Evolutionary conservation across 805 yeast genomes (phyloP), one percentile per base, ranked within the genome.

Genomic region (Sugiyamaella americana): DNA sequence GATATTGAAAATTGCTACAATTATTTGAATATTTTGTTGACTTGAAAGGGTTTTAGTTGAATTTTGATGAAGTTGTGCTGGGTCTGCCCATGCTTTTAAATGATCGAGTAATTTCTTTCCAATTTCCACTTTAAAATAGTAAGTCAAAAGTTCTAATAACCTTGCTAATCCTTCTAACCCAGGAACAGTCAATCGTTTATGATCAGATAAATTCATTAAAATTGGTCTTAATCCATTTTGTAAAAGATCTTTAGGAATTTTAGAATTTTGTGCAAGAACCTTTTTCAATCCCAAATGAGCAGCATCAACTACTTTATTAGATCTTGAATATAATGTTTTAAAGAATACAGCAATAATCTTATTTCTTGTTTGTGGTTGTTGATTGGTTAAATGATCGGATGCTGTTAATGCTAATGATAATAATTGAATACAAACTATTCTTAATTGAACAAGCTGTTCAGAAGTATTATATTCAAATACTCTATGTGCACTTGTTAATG

Each of bases 141-240:
- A 87, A 30, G 91, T 88, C 54, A 93, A 70, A 19, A 94, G 70
- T 59, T 91, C 96, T 37, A 93, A 71, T 26, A 93, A 71, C 38
- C 94, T 72, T 0, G 97, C 94, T 19, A 93, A 70, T 0, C 98
- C 96, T 59, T 91, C 96, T 17, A 93, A 70, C 1, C 97, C 96
- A 1, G 87, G 76, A 1, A 87, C 93, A 0, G 96, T 86, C 41
- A 93, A 69, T 48, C 91, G 83, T 63, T 87, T 87, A 63, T 88
- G 95, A 58, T 93, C 98, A 0, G 97, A 87, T 24, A 93, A 70
- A 56, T 91, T 91, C 89, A 91, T 86, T 51, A 93, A 68, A 84
- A 93, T 88, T 1, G 99, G 99, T 51, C 95, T 78, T 43, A 93
- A 71, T 0, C 98, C 98, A 61, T 83, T 87, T 64, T 94, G 99